Evolutionary conservation across 192 early-diverging fungal species (phyloP).

Genomic region (Backusella mclennaniae): DNA sequence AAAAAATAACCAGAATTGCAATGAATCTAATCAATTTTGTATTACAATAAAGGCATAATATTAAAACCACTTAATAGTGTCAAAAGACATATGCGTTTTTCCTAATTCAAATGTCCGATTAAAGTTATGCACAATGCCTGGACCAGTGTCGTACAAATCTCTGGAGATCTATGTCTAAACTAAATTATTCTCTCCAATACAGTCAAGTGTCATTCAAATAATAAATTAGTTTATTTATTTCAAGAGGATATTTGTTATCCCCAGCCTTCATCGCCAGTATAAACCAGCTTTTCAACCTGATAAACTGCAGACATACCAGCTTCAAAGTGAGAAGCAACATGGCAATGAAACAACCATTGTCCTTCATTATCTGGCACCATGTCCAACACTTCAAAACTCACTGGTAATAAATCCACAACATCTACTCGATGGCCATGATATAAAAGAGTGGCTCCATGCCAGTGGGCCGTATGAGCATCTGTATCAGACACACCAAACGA

Average conservation of each 20-base stretch:
- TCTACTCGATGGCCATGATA: conserved; percentile 40
- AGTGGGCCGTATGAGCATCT: conserved; percentile 35
- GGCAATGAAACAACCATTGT: conserved; percentile 46
- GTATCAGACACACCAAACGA: conserved; percentile 16
- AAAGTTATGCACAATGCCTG: neutral
- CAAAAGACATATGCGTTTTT: neutral
- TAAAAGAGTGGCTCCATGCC: conserved; percentile 43
- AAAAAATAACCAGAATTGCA: no score
- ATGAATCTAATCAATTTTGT: no score
- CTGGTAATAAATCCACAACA: conserved; percentile 39
- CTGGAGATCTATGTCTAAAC: neutral
- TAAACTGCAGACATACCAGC: conserved; percentile 45
- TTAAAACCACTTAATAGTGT: neutral
- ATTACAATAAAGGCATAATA: neutral
- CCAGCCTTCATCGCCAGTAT: conserved; percentile 37
- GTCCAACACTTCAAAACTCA: conserved; percentile 35
- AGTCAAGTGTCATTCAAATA: neutral
- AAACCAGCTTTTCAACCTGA: conserved; percentile 34
- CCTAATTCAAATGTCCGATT: neutral
- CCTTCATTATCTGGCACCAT: conserved; percentile 46
- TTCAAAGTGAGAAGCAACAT: conserved; percentile 39
- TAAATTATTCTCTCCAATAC: neutral
- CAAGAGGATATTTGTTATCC: neutral
- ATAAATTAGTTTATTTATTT: neutral
- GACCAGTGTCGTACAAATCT: neutral